These are phyloP conservation scores for Hyphochytrium catenoides DNA, from an alignment of 352 stramenopile genomes.

Conservation along the genomic window DNA sequence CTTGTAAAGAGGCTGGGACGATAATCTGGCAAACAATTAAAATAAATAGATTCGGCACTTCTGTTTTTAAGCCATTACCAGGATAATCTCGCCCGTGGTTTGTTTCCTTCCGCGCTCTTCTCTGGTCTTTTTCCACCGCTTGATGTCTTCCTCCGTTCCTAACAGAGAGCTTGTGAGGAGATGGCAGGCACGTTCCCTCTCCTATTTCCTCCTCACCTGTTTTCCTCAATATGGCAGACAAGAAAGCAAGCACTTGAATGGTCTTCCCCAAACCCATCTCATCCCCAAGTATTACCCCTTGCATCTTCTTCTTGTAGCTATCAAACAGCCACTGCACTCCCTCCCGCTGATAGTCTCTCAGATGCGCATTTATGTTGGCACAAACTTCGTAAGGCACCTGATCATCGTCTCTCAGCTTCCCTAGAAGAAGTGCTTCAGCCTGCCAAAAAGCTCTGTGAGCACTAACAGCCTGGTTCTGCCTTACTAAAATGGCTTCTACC, in stretches of 20 bases:
- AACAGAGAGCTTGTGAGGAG: conserved; percentile 4
- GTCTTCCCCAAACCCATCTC: conserved; percentile 62
- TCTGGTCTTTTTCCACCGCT: too few relatives aligned
- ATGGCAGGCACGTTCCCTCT: background rate
- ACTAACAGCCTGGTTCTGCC: too few relatives aligned
- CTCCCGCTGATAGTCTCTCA: conserved; percentile 44
- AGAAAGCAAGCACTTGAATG: conserved; percentile 26
- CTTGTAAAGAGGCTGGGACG: conserved; percentile 5
- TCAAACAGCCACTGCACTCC: conserved; percentile 33
- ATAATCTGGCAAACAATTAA: conserved; percentile 4
- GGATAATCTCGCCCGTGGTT: too few relatives aligned
- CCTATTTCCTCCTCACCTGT: conserved; percentile 12
- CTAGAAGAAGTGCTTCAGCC: too few relatives aligned
- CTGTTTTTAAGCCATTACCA: too few relatives aligned
- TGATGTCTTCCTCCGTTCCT: conserved; percentile 12
- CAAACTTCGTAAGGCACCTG: too few relatives aligned
- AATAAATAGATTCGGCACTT: background rate
- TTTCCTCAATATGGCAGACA: conserved; percentile 7
- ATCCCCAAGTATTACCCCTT: conserved; percentile 14
- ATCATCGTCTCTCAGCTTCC: too few relatives aligned
- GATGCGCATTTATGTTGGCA: conserved; percentile 34
- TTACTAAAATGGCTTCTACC: too few relatives aligned
- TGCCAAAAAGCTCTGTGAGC: too few relatives aligned
- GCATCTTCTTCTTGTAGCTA: conserved; percentile 18
- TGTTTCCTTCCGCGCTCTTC: too few relatives aligned